Base-by-base conservation (phyloP, 1,284 basidiomycete genomes). In the Cystobasidium pallidum region DNA sequence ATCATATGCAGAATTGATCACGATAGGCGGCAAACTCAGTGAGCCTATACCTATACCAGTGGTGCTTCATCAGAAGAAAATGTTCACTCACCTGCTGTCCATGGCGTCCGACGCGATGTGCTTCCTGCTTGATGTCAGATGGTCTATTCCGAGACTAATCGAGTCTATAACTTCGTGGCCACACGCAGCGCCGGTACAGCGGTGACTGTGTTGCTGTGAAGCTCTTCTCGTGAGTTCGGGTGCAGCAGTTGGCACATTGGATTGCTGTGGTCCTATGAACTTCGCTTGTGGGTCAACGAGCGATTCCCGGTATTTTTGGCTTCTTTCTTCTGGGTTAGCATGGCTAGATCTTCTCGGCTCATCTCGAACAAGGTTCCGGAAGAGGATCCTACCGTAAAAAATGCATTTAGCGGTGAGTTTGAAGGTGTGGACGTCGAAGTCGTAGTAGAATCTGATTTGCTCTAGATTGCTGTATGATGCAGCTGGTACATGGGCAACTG, bases 321-420 rank as follows among this genome's bases (percentile, higher is more conserved):
- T 55, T 30, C 26, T 15, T 55, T 30, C 52, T 55, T 55, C 26
- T 32, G 52, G 30, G 7, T 30, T 32, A 54, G 26, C 30, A 11
- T 54, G 24, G 51, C 24, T n/a, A 54, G 51, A 54, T 28, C 51
- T 54, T 54, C 24, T 36, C 30, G 34, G 54, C 54, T 57, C 54
- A 57, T 57, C 24, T 55, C 54, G 30, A 57, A 17, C 34, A 57
- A 57, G 54, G 15, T 57, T 34, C 54, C 54, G 54, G n/a, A n/a
- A 55, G 52, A 55, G 28, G 52, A 55, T n/a, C 36, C 54, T 30
- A 28, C 32, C 30, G 24, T 34, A 13, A 34, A 57, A 57, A 34
- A 55, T 24, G 24, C 7, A 4, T 6, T 51, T 26, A 26, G 21
- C 49, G 21, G 24, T 3, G 26, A 51, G 24, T 15, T 17, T 51